phyloP scores from a whole-genome alignment of 176 grass and related monocot species.

The Dendrocalamus sinicus region DNA sequence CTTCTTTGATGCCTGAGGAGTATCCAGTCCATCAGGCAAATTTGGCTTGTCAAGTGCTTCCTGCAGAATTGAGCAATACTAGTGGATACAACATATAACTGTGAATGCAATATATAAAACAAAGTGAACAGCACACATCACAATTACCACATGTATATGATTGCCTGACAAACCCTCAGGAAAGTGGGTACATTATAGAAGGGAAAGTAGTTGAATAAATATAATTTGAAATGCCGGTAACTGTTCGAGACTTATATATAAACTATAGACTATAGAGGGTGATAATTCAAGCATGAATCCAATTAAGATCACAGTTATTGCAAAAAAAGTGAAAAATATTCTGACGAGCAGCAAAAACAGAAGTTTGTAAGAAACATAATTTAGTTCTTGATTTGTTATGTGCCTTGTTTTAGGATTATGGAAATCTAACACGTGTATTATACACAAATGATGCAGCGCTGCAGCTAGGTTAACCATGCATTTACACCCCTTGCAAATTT shows the following conservation, averaged over 20 bases:
- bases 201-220: not conserved
- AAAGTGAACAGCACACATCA: not conserved
- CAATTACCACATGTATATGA: conserved; percentile 14
- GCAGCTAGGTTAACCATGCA: not conserved
- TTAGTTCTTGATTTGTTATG: not conserved
- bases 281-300: not conserved
- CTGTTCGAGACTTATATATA: not conserved
- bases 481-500: not conserved
- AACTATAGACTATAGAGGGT: not conserved
- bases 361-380: not conserved
- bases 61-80: conserved; percentile 43
- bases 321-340: conserved; percentile 1
- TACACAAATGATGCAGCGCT: not conserved
- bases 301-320: conserved; percentile 12
- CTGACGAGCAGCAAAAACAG: not conserved
- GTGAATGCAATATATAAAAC: not conserved
- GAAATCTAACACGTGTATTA: conserved; percentile 8
- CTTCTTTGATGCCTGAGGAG: conserved; percentile 44
- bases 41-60: conserved; percentile 19
- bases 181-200: conserved; percentile 15
- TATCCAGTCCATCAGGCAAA: conserved; percentile 30
- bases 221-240: not conserved
- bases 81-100: conserved; percentile 22
- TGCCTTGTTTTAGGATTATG: conserved; percentile 5
- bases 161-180: not conserved